Base-by-base conservation (phyloP, 164 flowering plant genomes). In the Nymphaea thermarum region DNA sequence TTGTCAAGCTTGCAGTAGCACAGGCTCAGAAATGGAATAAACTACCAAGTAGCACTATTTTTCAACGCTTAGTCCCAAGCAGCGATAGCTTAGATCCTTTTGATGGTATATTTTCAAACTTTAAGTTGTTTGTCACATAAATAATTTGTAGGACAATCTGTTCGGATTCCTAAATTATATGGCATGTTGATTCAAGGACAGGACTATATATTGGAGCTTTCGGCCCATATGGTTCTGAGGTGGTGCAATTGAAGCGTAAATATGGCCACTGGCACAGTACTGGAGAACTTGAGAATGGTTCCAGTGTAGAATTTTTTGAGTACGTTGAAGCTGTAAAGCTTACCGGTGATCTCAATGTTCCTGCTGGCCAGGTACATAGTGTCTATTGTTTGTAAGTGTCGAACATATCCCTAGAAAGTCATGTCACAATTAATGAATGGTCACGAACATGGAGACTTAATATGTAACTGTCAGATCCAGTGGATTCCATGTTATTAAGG, bases 271-370 rank as follows among this genome's bases (percentile, higher is more conserved):
- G 99, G 99, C 81, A 74, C 76, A 72, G 72, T 69, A 68, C 59
- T 10, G 82, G 70, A 77, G 85, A 73, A 62, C 53, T 10, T 8
- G 81, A 78, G 43, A 73, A 71, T 4, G 70, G 80, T 25, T 77
- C 88, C 44, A 86, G 85, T 69, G 74, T 90, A n/a, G 97, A 91
- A 73, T 90, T 94, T 74, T 94, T 86, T 75, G 97, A 91, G 80
- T 94, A 88, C 76, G 99, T 91, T 65, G 99, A 94, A 76, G 99
- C 97, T 57, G 87, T 91, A 66, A 94, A 88, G 84, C 80, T 94
- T 60, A 94, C 99, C 42, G 99, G 98, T 43, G 96, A 94, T 76
- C 82, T 91, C 5, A 88, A 86, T 84, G 91, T 94, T 74, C 98
- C 98, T 77, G 96, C 95, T 76, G 98, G 98, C 75, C 81, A 94